Percentiles rank a stretch among this genome's conserved stretches.
phyloP scores from a whole-genome alignment of 2,329 filamentous ascomycete species.

The Ploettnerulaceae sp. region DNA sequence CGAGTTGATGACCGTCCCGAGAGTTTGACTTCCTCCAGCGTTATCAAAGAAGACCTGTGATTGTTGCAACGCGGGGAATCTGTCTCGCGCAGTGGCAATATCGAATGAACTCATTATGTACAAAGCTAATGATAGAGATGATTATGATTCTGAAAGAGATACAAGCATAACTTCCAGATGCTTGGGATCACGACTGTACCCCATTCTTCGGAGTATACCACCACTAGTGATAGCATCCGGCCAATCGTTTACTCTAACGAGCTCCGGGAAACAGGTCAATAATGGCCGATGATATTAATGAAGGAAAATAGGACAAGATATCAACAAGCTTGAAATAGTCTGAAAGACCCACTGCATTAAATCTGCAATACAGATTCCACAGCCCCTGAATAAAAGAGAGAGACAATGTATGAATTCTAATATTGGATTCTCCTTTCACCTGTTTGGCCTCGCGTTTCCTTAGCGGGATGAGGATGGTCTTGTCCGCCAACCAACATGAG shows the following conservation, averaged over 20 bases:
- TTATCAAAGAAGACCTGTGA: constrained; percentile 74
- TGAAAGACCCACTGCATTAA: too few relatives aligned
- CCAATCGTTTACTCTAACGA: background rate
- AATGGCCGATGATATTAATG: too few relatives aligned
- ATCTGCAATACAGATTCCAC: too few relatives aligned
- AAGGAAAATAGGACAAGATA: too few relatives aligned
- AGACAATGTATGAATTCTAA: too few relatives aligned
- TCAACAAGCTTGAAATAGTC: too few relatives aligned
- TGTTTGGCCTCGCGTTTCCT: background rate
- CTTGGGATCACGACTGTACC: background rate
- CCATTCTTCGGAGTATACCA: background rate
- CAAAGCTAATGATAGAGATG: background rate
- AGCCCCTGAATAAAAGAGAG: too few relatives aligned
- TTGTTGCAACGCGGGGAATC: constrained; percentile 64
- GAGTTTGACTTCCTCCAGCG: constrained; percentile 68
- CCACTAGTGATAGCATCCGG: background rate
- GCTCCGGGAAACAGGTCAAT: too few relatives aligned
- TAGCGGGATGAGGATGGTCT: background rate
- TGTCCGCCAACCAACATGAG: background rate
- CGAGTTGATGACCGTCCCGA: constrained; percentile 63
- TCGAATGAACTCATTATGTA: constrained; percentile 41
- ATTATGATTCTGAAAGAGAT: too few relatives aligned
- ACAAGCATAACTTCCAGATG: too few relatives aligned
- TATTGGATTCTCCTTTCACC: too few relatives aligned
- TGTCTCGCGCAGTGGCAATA: constrained; percentile 49